Percentiles rank a stretch among this genome's conserved stretches.
These are phyloP conservation scores for Cytospora piceae DNA, from an alignment of 2,329 filamentous ascomycete genomes.

Conservation along the genomic window DNA sequence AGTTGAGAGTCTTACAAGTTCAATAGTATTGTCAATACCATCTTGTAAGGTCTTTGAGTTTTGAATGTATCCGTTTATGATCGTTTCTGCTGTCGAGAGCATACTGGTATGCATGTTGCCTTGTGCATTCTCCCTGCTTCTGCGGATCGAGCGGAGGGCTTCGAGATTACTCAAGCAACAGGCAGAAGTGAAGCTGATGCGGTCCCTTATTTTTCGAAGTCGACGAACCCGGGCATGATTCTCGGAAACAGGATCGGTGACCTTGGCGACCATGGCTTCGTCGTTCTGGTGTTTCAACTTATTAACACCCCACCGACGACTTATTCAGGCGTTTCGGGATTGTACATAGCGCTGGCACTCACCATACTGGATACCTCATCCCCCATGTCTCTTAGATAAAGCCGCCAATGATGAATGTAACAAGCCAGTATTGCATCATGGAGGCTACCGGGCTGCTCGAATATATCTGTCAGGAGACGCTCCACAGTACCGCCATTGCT, in stretches of 20 bases:
- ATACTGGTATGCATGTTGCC: not conserved
- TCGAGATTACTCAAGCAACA: slow-evolving; percentile 26
- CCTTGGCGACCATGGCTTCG: slow-evolving; percentile 23
- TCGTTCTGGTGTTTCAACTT: not conserved
- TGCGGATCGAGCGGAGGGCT: slow-evolving; percentile 18
- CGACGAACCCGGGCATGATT: slow-evolving; percentile 7
- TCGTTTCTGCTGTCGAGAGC: slow-evolving; percentile 3
- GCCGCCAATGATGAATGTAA: slow-evolving; percentile 28
- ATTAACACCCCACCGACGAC: not conserved
- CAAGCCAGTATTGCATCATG: slow-evolving; percentile 23
- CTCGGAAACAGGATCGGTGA: slow-evolving; percentile 2
- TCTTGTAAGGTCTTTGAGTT: slow-evolving; percentile 22
- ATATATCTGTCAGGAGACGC: not conserved
- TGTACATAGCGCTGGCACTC: not conserved
- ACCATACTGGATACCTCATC: slow-evolving; percentile 22
- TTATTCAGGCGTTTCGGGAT: too few relatives aligned
- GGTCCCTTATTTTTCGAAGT: slow-evolving; percentile 17
- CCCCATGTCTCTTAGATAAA: slow-evolving; percentile 28
- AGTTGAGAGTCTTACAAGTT: slow-evolving; percentile 11
- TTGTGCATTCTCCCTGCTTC: not conserved
- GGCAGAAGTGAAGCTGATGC: slow-evolving; percentile 15
- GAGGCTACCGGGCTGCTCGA: slow-evolving; percentile 10
- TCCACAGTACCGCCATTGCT: not conserved
- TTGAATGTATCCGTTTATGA: slow-evolving; percentile 13
- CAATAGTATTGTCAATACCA: slow-evolving; percentile 28